These are phyloP conservation scores for Pseudocohnilembus persalinus DNA, from an alignment of 169 alveolate genomes.

Conservation along the genomic window DNA sequence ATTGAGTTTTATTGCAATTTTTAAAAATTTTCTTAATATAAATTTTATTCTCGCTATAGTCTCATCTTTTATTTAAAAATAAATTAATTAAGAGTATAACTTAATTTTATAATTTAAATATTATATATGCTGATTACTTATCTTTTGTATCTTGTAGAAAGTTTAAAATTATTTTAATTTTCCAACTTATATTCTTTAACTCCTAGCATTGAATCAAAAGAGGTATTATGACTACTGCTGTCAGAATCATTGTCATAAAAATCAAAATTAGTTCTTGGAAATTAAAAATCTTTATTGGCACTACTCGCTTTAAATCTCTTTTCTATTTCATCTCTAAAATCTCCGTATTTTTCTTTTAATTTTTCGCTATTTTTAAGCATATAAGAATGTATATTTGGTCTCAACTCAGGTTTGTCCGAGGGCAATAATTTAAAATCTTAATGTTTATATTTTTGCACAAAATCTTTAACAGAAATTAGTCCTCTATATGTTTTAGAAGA, in stretches of 20 bases:
- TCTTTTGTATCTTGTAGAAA: too few relatives aligned
- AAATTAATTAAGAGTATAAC: too few relatives aligned
- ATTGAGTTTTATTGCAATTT: too few relatives aligned
- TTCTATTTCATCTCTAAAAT: constrained; percentile 14
- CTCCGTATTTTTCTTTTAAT: background rate
- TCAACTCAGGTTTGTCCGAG: background rate
- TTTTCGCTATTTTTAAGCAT: background rate
- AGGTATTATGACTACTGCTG: background rate
- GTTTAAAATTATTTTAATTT: too few relatives aligned
- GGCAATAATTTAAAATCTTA: background rate
- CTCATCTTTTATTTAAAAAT: too few relatives aligned
- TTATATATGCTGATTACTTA: too few relatives aligned
- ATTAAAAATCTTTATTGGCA: background rate
- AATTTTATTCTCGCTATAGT: too few relatives aligned
- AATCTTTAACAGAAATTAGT: background rate
- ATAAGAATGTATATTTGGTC: background rate
- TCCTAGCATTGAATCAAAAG: background rate
- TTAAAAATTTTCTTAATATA: too few relatives aligned
- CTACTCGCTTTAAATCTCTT: background rate
- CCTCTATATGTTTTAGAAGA: background rate
- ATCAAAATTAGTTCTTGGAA: background rate
- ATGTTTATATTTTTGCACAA: too few relatives aligned
- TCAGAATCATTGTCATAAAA: background rate
- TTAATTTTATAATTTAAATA: too few relatives aligned
- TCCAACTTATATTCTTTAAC: constrained; percentile 5